Base-by-base conservation (phyloP, 208 protist genomes). In the Trypanosomatidae sp. region DNA sequence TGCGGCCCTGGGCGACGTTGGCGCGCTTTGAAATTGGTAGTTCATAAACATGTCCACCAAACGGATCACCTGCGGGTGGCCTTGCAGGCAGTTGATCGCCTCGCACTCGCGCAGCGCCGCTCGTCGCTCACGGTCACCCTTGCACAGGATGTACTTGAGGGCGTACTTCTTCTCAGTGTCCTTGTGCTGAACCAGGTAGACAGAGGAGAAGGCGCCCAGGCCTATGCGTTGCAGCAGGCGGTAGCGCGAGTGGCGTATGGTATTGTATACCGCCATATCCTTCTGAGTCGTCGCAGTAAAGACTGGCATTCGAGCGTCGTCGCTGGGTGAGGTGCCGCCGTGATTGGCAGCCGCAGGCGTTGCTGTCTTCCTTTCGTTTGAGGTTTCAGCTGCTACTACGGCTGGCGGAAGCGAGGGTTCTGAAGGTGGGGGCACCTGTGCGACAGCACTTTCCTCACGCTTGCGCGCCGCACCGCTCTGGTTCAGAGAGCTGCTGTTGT, bases 31-130 rank as follows among this genome's bases (percentile, higher is more conserved):
- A 53, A 91, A 91, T 28, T 81, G 62, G 62, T 91, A 91, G 56
- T 71, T 85, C 86, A 95, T 91, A 73, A 95, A 95, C 88, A 95
- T 93, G 52, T 93, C 90, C 8, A 87, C 78, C 28, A 95, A 80
- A 0, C 82, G 62, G 64, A 93, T 89, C 17, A 95, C 81, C 47
- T 95, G 91, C 6, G 88, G 90, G 62, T 93, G 88, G 7, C 87
- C 88, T 43, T 95, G 90, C n/a, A 93, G 62, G 25, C 59, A 33
- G 74, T 90, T 76, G 1, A 85, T 80, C 39, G 89, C 76, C 52
- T 95, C 90, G 66, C 86, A 95, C 79, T 95, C 90, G 6, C 80
- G 74, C 79, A 95, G 75, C n/a, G 90, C 90, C 39, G 84, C 81
- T 22, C 79, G 30, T 1, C 88, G 86, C 62, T 87, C 84, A 9